Evolutionary conservation across 768 basidiomycete species (phyloP).

Genomic region (Mycena leptocephala): DNA sequence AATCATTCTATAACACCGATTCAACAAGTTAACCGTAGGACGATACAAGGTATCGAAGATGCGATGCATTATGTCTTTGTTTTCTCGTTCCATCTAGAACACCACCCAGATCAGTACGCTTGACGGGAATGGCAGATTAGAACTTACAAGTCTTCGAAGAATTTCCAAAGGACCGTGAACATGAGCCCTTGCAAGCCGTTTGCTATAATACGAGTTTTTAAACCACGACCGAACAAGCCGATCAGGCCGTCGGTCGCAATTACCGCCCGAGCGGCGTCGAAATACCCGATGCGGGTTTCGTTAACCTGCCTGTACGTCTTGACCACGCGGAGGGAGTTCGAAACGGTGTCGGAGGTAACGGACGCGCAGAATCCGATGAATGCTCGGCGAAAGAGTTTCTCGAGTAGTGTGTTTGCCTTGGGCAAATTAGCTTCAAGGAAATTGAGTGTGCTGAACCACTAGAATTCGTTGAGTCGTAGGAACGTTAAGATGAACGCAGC

Average conservation of each 20-base stretch:
- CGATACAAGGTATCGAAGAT: background rate
- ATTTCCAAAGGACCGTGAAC: slow-evolving; percentile 93
- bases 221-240: slow-evolving; percentile 90
- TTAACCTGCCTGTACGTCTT: slow-evolving; percentile 98
- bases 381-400: slow-evolving; percentile 84
- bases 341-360: slow-evolving; percentile 87
- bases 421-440: slow-evolving; percentile 80
- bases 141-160: slow-evolving; percentile 91
- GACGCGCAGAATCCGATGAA: slow-evolving; percentile 94
- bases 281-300: slow-evolving; percentile 84
- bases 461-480: background rate
- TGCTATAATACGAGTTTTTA: slow-evolving; percentile 91
- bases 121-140: background rate
- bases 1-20: background rate
- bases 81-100: slow-evolving; percentile 53
- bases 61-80: slow-evolving; percentile 24
- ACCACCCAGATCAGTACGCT: background rate
- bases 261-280: slow-evolving; percentile 84
- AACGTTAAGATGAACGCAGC: background rate
- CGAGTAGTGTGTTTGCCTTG: slow-evolving; percentile 61
- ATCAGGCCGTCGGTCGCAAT: slow-evolving; percentile 81
- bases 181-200: slow-evolving; percentile 94
- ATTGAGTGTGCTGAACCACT: slow-evolving; percentile 94
- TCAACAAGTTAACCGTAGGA: background rate
- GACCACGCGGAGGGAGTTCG: slow-evolving; percentile 92